Evolutionary conservation across 108 stramenopile genomes (phyloP).

Genomic region (Discostella stelligeroides): DNA sequence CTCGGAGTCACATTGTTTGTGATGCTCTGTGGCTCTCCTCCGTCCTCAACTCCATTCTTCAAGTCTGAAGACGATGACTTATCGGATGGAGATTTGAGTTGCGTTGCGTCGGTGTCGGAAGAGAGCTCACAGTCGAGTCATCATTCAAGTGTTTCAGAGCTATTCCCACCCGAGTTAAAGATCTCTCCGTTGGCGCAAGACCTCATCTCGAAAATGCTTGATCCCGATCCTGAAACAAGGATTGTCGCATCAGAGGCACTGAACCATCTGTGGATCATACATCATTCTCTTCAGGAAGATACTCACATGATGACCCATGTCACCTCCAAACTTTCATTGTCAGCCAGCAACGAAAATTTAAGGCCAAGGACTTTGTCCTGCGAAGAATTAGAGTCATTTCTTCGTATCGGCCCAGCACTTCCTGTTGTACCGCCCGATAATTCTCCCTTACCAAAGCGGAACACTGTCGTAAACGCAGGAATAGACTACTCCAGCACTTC

Average conservation of each 20-base stretch:
- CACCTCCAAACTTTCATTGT: constrained; percentile 5
- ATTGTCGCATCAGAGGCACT: constrained; percentile 67
- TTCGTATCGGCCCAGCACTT: constrained; percentile 31
- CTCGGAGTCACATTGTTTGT: constrained; percentile 97
- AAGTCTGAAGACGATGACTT: constrained; percentile 24
- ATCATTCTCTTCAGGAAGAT: constrained; percentile 17
- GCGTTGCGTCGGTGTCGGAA: constrained; percentile 33
- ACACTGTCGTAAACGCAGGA: neutral
- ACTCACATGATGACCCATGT: constrained; percentile 12
- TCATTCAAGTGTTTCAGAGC: constrained; percentile 26
- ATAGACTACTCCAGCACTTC: constrained; percentile 10
- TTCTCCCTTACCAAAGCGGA: constrained; percentile 23
- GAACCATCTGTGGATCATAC: constrained; percentile 66
- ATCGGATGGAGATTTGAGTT: constrained; percentile 39
- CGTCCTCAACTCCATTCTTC: constrained; percentile 52
- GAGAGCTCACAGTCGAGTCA: constrained; percentile 28
- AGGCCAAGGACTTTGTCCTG: constrained; percentile 26
- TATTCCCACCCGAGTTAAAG: constrained; percentile 66
- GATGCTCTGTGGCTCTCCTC: constrained; percentile 94
- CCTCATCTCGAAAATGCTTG: constrained; percentile 68
- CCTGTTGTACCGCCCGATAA: constrained; percentile 37
- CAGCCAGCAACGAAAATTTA: constrained; percentile 3
- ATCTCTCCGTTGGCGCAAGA: constrained; percentile 79
- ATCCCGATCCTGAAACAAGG: constrained; percentile 64
- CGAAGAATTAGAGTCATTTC: constrained; percentile 20